A percentile compares a stretch with the other conserved stretches of the same genome.
phyloP scores from a whole-genome alignment of 2,329 filamentous ascomycete genomes.

The Hypoxylon sp. region DNA sequence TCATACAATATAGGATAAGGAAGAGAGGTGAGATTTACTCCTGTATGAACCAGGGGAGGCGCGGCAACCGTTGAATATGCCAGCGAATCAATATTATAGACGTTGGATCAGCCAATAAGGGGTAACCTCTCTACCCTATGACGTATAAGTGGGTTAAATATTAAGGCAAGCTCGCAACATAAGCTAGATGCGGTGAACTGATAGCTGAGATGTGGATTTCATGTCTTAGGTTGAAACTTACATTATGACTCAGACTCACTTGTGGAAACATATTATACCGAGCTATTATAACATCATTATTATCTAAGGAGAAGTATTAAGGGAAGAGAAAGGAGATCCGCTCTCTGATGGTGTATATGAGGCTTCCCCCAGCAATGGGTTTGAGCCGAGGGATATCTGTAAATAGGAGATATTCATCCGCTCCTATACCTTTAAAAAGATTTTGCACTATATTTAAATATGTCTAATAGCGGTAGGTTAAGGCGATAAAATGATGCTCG shows the following conservation, averaged over 20 bases:
- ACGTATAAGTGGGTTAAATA: constrained; percentile 5
- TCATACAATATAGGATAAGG: neutral
- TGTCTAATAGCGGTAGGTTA: neutral
- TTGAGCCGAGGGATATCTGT: neutral
- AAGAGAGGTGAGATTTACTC: neutral
- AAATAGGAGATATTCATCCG: neutral
- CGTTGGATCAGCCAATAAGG: neutral
- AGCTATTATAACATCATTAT: neutral
- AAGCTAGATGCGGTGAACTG: neutral
- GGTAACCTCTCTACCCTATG: neutral
- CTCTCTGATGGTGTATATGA: neutral
- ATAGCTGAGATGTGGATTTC: neutral
- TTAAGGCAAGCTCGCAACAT: neutral
- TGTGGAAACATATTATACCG: neutral
- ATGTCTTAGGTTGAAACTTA: neutral
- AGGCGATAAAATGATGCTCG: neutral
- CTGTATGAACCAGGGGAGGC: neutral
- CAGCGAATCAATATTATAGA: neutral
- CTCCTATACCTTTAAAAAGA: neutral
- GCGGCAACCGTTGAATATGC: neutral
- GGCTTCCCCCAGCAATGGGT: neutral
- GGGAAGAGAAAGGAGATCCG: neutral
- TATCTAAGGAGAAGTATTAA: neutral
- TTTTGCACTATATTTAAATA: neutral
- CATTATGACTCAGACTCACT: neutral